phyloP scores from a whole-genome alignment of 1,139 yeast species.

The Scheffersomyces cryptocercus region DNA sequence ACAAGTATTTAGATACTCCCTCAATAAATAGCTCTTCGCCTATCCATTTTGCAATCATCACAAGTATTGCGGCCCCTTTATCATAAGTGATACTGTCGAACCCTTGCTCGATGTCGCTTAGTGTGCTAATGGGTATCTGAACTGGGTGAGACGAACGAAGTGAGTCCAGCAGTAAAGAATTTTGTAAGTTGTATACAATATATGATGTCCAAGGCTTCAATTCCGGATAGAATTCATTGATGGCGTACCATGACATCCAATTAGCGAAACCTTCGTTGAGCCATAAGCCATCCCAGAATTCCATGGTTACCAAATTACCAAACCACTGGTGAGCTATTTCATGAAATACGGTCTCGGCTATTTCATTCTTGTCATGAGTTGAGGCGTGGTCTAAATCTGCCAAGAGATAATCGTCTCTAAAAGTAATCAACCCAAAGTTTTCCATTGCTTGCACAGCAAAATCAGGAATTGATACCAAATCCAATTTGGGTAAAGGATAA shows the following conservation, averaged over 20 bases:
- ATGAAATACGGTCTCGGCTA: constrained; percentile 1
- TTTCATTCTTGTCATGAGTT: not conserved
- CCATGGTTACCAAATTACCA: not conserved
- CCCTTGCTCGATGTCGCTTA: not conserved
- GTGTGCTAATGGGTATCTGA: not conserved
- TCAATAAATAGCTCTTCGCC: constrained; percentile 17
- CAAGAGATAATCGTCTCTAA: not conserved
- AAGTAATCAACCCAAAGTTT: constrained; percentile 44
- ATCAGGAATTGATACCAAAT: constrained; percentile 1
- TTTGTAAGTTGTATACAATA: not conserved
- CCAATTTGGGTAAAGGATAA: constrained; percentile 1
- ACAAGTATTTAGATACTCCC: constrained; percentile 18
- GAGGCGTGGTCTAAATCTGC: not conserved
- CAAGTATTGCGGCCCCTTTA: not conserved
- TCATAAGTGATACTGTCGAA: constrained; percentile 5
- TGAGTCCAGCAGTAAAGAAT: not conserved
- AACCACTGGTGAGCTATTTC: constrained; percentile 3
- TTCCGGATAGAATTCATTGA: not conserved
- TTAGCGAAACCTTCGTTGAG: not conserved
- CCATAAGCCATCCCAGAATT: not conserved
- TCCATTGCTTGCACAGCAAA: constrained; percentile 56
- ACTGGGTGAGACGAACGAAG: not conserved
- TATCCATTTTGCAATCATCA: constrained; percentile 18
- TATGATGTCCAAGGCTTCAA: not conserved
- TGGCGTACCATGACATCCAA: constrained; percentile 1